phyloP scores from a whole-genome alignment of 345 rosid species.

The Kernera saxatilis region DNA sequence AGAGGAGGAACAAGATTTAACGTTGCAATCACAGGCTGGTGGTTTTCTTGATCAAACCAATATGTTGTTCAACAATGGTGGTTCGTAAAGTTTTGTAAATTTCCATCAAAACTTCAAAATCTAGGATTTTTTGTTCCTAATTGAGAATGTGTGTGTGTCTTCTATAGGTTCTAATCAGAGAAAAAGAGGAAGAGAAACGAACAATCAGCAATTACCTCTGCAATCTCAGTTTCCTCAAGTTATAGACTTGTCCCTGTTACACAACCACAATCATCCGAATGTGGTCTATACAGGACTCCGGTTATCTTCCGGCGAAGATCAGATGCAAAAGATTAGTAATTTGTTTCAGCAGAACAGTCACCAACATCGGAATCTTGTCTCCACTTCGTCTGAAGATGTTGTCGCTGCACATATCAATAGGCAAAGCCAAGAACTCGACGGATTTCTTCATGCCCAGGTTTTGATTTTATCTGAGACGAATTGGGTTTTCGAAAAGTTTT shows the following conservation, averaged over 20 bases:
- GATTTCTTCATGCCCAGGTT: slow-evolving; percentile 68
- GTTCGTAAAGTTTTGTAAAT: neutral
- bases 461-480: neutral
- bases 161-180: slow-evolving; percentile 31
- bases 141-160: neutral
- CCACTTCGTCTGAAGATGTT: slow-evolving; percentile 36
- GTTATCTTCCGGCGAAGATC: slow-evolving; percentile 59
- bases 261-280: neutral
- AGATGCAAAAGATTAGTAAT: neutral
- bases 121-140: too few relatives aligned
- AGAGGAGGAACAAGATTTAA: slow-evolving; percentile 44
- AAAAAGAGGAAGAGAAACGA: slow-evolving; percentile 52
- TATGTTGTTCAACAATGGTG: slow-evolving; percentile 8
- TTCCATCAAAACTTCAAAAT: neutral
- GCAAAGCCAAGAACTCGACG: slow-evolving; percentile 62
- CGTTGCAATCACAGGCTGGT: slow-evolving; percentile 34
- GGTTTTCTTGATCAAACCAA: neutral
- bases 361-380: slow-evolving; percentile 19
- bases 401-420: slow-evolving; percentile 38
- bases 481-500: neutral
- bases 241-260: slow-evolving; percentile 16
- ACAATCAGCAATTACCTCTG: neutral
- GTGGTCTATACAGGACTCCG: slow-evolving; percentile 70
- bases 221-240: slow-evolving; percentile 16
- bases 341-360: neutral